Conservation (phyloP, 2,329 filamentous ascomycete genomes). For the Torrubiella hemipterigena region DNA sequence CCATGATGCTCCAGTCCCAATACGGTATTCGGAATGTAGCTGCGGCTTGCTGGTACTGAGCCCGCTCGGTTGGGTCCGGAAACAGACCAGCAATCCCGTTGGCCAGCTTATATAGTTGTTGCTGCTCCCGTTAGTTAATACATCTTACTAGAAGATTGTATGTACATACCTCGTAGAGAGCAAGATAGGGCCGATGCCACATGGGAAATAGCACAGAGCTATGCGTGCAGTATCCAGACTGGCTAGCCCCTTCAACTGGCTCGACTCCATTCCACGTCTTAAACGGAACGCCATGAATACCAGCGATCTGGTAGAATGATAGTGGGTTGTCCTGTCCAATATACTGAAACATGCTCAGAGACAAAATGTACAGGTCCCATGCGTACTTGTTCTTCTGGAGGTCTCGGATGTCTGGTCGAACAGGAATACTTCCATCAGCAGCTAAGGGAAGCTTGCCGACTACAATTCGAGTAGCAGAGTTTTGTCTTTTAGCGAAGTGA, state of each 20-base stretch:
- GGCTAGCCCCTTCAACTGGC: conserved; percentile 35
- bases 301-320: conserved; percentile 70
- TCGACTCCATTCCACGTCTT: conserved; percentile 39
- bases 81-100: conserved; percentile 35
- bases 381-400: conserved; percentile 51
- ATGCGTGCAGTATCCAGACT: conserved; percentile 66
- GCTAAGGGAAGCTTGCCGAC: conserved; percentile 28
- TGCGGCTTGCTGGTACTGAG: conserved; percentile 38
- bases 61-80: conserved; percentile 30
- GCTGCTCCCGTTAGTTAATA: conserved; percentile 14
- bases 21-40: conserved; percentile 42
- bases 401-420: conserved; percentile 55
- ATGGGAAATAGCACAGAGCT: conserved; percentile 62
- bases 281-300: conserved; percentile 70
- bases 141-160: neutral
- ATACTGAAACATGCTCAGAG: conserved; percentile 59
- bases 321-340: conserved; percentile 48
- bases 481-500: conserved; percentile 27
- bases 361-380: conserved; percentile 69
- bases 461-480: conserved; percentile 23
- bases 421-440: conserved; percentile 25
- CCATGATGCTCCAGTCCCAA: conserved; percentile 44
- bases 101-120: conserved; percentile 23
- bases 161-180: conserved; percentile 38
- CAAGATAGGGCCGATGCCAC: conserved; percentile 77